Evolutionary conservation across 495 filamentous ascomycete species (phyloP), one percentile per base, ranked within the genome.

Genomic region (Podospora fimiseda): DNA sequence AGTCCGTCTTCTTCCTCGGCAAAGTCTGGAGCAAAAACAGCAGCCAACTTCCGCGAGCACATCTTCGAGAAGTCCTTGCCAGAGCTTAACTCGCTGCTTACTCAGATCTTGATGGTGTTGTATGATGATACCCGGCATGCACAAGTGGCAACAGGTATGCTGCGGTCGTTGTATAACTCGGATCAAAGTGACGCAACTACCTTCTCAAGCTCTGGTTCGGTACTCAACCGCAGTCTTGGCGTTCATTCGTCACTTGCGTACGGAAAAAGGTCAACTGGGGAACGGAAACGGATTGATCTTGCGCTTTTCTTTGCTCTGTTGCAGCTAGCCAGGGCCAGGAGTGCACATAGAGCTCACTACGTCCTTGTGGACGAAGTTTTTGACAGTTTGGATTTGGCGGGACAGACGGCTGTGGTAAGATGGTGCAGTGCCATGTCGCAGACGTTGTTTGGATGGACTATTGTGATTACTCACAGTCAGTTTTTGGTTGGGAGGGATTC

Each of bases 331-430:
- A 52, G 60, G 51, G 58, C 63, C 0, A 48, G 58, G 8, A 60
- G 62, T 22, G 19, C 56, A 21, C 65, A 68, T 40, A 55, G 63
- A 33, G 58, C 66, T 5, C 52, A 65, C 40, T 69, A 68, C 27
- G 53, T 69, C 24, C 61, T 69, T 15, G 50, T 69, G 3, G 66
- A 69, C 39, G 66, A 69, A 42, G 66, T 57, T 1, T 68, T 69
- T 52, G 66, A 69, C 39, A 61, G 51, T 18, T 44, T 69, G 11
- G 66, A 69, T 19, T 43, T 40, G 24, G 50, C 52, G 1, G 65
- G 65, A n/a, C 65, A 68, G 52, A 50, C 52, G 41, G 48, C 57
- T 4, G 65, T 64, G 11, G 52, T 59, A 1, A 52, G 59, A 38
- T 57, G 58, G 58, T 66, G 60, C 51, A 11, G 11, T 5, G 27